Evolutionary conservation across 116 monocot genomes (phyloP), one percentile per base, ranked within the genome.

Genomic region (Cymodocea nodosa): DNA sequence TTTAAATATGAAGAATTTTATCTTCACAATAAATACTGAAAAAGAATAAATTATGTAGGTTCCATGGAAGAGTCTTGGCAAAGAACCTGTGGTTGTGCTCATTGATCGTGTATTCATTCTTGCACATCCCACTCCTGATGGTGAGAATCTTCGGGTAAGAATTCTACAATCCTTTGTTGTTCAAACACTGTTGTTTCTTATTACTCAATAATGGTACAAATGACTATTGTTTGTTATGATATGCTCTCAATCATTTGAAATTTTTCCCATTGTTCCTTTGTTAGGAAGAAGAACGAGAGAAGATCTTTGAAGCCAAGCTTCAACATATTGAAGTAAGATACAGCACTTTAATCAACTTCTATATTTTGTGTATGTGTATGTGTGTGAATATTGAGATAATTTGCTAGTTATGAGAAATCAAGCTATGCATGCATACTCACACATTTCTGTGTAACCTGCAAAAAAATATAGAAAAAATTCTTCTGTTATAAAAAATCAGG

Each of bases 51-150:
- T 20, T 60, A 23, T 51, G 58, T 63, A 98, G 97, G 92, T 98
- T 73, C 97, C 97, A 60, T 98, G 97, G 97, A 98, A 98, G 70
- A 84, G 89, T 64, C 88, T 98, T 50, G 97, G 97, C 30, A 98
- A 98, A 77, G 92, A 98, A 48, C 97, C 97, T 73, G 97, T 98
- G 40, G 66, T 98, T 55, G 92, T 98, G 60, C 78, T 92, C 50
- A 91, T 98, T 69, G 97, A 98, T 60, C 91, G 92, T 60, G 79
- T 98, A 11, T 98, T 88, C 73, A 36, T 98, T 82, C 88, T 98
- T 75, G 97, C 97, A 67, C 85, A 89, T 69, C 97, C 97, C 67
- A 75, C 73, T 69, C 83, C 85, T 60, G 82, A 91, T 88, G 85
- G 84, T 55, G 81, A 82, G 30, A 75, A 71, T 69, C 87, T 82